Evolutionary conservation across 352 stramenopile species (phyloP), one percentile per base, ranked within the genome.

Genomic region (Pythium periplocum): DNA sequence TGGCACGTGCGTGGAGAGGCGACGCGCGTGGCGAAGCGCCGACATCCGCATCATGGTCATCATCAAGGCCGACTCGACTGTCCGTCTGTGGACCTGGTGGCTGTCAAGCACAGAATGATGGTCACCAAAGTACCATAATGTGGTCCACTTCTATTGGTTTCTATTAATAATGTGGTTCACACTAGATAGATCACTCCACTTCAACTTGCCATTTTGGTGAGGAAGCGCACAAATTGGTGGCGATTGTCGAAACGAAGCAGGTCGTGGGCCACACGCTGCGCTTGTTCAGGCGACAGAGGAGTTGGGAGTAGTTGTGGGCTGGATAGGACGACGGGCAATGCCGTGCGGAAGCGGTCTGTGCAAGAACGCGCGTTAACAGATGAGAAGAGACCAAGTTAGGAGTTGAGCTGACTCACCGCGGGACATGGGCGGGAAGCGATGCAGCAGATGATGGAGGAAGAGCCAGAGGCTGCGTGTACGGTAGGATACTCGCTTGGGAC

Each of bases 381-480:
- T 26, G 17, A 26, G 17, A 26, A 26, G 17, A 26, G 17, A 26
- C 17, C 17, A 26, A 26, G 17, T 0, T 26, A 26, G 17, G 17
- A 26, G 17, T 26, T 26, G 17, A 39, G 30, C 34, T 40, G 7
- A 11, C 43, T 46, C 35, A 68, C 54, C 54, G 59, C 57, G 57
- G 9, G 60, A 43, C 7, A 51, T n/a, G 6, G 47, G 42, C 9
- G 73, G 48, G n/a, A 86, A 62, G 38, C 83, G 75, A 12, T 90
- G 77, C 6, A 90, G 51, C n/a, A 84, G 68, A 39, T 88, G 71
- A 55, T 83, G 87, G 33, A 90, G 57, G 53, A 90, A 88, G 47
- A 87, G 69, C 75, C 73, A 88, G 0, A 90, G 3, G 39, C 68
- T 82, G 6, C 75, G 75, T 9, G 64, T 66, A 6, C 71, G 67